A percentile compares a stretch with the other conserved stretches of the same genome.
Evolutionary conservation across 2,329 filamentous ascomycete genomes (phyloP).

Genomic region (Graphilbum fragrans): DNA sequence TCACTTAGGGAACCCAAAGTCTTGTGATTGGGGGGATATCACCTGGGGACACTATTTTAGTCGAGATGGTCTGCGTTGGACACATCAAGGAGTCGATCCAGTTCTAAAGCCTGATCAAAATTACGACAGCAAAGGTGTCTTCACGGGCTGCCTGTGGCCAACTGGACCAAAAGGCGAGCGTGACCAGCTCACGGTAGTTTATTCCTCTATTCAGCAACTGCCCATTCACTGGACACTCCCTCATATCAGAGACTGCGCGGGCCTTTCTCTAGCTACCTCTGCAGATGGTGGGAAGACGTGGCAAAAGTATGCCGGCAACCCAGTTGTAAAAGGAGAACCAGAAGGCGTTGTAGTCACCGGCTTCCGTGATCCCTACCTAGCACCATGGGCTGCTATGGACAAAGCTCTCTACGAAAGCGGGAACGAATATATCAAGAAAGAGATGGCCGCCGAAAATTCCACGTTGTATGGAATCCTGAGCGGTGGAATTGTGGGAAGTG

Average conservation of each 20-base stretch:
- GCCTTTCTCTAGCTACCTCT: conserved; percentile 25
- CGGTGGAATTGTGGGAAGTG: conserved; percentile 22
- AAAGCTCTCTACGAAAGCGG: no score
- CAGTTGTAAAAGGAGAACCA: conserved; percentile 18
- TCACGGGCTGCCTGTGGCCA: conserved; percentile 36
- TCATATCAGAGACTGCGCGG: conserved; percentile 28
- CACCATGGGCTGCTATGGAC: conserved; percentile 17
- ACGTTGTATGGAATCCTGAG: conserved; percentile 34
- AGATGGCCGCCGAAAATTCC: neutral
- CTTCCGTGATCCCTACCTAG: conserved; percentile 22
- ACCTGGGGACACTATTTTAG: conserved; percentile 30
- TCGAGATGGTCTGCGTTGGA: conserved; percentile 26
- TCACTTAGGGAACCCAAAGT: conserved; percentile 21
- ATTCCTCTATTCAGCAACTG: conserved; percentile 20
- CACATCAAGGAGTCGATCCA: conserved; percentile 18
- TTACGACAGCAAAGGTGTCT: conserved; percentile 39
- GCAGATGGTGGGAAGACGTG: conserved; percentile 22
- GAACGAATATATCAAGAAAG: conserved; percentile 1
- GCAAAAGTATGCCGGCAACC: conserved; percentile 18
- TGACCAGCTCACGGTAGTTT: conserved; percentile 10
- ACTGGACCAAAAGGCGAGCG: conserved; percentile 31
- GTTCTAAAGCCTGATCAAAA: conserved; percentile 22
- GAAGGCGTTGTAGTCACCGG: conserved; percentile 17
- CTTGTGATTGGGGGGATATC: conserved; percentile 25
- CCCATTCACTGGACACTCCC: conserved; percentile 24